A percentile compares a stretch with the other conserved stretches of the same genome.
Conservation (phyloP, 176 grass and related monocot genomes). For the Bolboschoenus planiculmis region DNA sequence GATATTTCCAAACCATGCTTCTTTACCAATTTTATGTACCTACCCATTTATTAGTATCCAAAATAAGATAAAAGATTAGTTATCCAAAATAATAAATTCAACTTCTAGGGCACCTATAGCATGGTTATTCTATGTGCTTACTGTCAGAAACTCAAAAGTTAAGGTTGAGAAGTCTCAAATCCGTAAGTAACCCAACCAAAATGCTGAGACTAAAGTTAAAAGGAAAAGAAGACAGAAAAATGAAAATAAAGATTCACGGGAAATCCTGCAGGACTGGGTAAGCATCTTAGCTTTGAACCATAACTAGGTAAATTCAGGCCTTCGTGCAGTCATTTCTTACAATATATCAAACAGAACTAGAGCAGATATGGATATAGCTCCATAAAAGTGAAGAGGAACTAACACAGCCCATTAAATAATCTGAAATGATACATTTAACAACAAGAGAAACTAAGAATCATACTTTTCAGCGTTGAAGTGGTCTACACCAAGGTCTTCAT, state of each 20-base stretch:
- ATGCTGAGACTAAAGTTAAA: not conserved
- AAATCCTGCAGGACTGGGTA: not conserved
- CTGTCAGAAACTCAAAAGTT: not conserved
- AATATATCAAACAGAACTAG: not conserved
- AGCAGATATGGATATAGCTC: not conserved
- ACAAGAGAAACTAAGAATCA: not conserved
- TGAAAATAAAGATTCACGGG: not conserved
- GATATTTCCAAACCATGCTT: constrained; percentile 98
- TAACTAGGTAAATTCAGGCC: not conserved
- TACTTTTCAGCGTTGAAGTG: constrained; percentile 98
- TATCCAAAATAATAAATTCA: not conserved
- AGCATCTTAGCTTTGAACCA: not conserved
- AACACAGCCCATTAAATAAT: not conserved
- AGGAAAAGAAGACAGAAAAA: not conserved
- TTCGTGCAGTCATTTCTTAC: not conserved
- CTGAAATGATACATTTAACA: not conserved
- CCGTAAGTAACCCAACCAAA: not conserved
- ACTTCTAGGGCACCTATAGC: not conserved
- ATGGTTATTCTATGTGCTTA: not conserved
- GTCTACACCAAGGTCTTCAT: constrained; percentile 92
- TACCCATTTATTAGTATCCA: constrained; percentile 12
- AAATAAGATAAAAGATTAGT: not conserved
- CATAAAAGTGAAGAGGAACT: not conserved
- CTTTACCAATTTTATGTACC: constrained; percentile 93
- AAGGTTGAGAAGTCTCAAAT: not conserved